Conservation (phyloP, 768 basidiomycete genomes). For the Crassisporium funariophilum region DNA sequence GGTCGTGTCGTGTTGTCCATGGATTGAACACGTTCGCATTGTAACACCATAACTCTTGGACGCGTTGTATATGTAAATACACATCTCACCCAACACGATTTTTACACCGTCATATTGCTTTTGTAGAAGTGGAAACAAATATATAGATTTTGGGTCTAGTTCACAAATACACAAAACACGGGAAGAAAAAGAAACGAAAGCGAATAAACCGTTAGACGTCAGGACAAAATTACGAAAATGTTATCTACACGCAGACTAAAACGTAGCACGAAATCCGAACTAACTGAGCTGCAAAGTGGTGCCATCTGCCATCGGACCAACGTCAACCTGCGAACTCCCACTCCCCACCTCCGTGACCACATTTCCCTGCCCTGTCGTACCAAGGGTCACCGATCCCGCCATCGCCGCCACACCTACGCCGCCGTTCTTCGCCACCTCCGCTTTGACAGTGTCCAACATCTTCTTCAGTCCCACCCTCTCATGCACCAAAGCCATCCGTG, state of each 20-base stretch:
- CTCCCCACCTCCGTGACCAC: slow-evolving; percentile 53
- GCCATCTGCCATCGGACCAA: slow-evolving; percentile 58
- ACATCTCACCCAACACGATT: too few species aligned
- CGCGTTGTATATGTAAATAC: background rate
- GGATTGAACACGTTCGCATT: too few species aligned
- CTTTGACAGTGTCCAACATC: slow-evolving; percentile 66
- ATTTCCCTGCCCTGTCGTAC: slow-evolving; percentile 64
- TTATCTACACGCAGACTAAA: slow-evolving; percentile 1
- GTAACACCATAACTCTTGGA: too few species aligned
- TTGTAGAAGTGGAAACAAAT: too few species aligned
- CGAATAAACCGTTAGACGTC: background rate
- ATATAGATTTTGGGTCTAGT: background rate
- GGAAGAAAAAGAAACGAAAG: background rate
- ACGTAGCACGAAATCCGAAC: slow-evolving; percentile 1
- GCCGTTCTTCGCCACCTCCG: slow-evolving; percentile 64
- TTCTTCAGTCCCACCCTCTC: slow-evolving; percentile 76
- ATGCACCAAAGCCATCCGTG: slow-evolving; percentile 74
- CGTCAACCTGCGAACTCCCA: slow-evolving; percentile 49
- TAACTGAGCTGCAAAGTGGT: slow-evolving; percentile 52
- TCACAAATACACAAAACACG: background rate
- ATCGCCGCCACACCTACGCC: slow-evolving; percentile 26
- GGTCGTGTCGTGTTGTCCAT: slow-evolving; percentile 47
- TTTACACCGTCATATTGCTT: too few species aligned
- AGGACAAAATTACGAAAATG: too few species aligned
- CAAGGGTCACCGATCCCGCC: slow-evolving; percentile 39